Conservation (phyloP, 441 rosid genomes). For the Cnidoscolus chayamansa region DNA sequence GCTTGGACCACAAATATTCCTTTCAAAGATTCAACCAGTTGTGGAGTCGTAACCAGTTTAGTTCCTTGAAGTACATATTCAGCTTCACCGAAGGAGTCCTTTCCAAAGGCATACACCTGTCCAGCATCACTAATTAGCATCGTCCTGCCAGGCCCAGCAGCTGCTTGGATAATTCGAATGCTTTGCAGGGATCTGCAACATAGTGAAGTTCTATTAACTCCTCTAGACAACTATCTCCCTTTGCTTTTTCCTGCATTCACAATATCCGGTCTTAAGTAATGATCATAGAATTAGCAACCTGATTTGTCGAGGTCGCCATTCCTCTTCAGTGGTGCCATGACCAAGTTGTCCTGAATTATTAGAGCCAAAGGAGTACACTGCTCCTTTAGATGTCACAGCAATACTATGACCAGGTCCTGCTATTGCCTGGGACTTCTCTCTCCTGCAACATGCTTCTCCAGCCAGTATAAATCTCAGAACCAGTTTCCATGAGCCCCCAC, state of each 20-base stretch:
- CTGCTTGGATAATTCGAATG: constrained; percentile 88
- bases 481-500: constrained; percentile 97
- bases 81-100: constrained; percentile 73
- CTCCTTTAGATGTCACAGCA: constrained; percentile 74
- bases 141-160: constrained; percentile 90
- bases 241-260: constrained; percentile 31
- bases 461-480: constrained; percentile 83
- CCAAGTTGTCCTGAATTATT: constrained; percentile 90
- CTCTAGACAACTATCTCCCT: constrained; percentile 25
- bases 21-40: constrained; percentile 68
- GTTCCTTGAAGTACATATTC: constrained; percentile 59
- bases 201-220: constrained; percentile 44
- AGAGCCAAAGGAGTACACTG: constrained; percentile 75
- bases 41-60: constrained; percentile 57
- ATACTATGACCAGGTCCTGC: constrained; percentile 96
- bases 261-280: constrained; percentile 27
- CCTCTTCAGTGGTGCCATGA: constrained; percentile 71
- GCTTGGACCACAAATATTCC: constrained; percentile 90
- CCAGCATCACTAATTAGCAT: constrained; percentile 93
- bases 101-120: constrained; percentile 77
- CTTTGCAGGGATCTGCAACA: constrained; percentile 94
- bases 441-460: constrained; percentile 86
- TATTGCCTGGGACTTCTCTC: constrained; percentile 90
- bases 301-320: constrained; percentile 65
- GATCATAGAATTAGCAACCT: constrained; percentile 57